Percentiles rank a stretch among this genome's conserved stretches.
phyloP scores from a whole-genome alignment of 2,329 filamentous ascomycete species.

The Penicillium sp. region DNA sequence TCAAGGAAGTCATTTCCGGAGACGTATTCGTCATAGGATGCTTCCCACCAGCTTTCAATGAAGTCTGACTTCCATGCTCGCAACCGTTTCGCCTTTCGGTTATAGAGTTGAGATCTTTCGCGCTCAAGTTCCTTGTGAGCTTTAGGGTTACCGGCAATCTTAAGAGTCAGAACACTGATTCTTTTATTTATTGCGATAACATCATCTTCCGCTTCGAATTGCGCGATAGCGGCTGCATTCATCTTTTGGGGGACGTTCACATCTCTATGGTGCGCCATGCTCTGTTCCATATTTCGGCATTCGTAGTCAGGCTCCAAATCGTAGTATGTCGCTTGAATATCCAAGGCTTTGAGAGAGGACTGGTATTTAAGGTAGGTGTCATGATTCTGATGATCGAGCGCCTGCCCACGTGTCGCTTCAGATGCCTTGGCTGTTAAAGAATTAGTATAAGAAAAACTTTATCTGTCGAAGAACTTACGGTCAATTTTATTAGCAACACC shows the following conservation, averaged over 20 bases:
- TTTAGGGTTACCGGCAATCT: constrained; percentile 11
- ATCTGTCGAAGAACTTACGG: background rate
- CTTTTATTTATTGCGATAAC: constrained; percentile 14
- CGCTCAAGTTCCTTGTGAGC: constrained; percentile 6
- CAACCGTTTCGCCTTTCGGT: constrained; percentile 16
- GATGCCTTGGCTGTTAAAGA: background rate
- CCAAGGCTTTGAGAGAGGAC: constrained; percentile 16
- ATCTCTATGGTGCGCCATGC: constrained; percentile 22
- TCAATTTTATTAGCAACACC: constrained; percentile 12
- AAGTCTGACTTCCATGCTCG: constrained; percentile 11
- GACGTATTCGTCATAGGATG: constrained; percentile 21
- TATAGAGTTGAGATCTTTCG: constrained; percentile 18
- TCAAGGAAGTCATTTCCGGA: constrained; percentile 19
- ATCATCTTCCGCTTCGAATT: constrained; percentile 14
- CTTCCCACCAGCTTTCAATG: constrained; percentile 18
- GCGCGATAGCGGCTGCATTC: constrained; percentile 8
- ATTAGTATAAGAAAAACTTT: background rate
- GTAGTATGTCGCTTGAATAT: constrained; percentile 20
- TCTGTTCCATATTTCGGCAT: constrained; percentile 22
- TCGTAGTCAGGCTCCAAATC: constrained; percentile 20
- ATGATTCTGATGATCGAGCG: background rate
- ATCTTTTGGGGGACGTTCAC: constrained; percentile 18
- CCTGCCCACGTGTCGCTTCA: background rate
- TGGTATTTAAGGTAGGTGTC: constrained; percentile 13
- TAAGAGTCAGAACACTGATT: constrained; percentile 11